Conservation (phyloP, 2,329 filamentous ascomycete species). For the Podosphaera fusca region DNA sequence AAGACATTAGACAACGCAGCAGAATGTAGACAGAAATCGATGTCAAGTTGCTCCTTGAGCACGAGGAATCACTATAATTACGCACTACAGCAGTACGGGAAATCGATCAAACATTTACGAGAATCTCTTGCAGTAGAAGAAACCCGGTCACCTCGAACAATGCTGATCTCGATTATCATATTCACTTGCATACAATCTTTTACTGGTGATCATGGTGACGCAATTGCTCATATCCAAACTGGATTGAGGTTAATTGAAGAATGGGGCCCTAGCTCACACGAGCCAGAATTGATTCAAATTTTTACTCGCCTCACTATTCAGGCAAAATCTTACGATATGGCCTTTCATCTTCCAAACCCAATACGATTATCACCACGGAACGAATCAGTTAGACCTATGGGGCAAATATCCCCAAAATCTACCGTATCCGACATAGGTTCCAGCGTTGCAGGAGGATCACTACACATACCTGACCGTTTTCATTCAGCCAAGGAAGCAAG, state of each 20-base stretch:
- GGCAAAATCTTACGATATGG: conserved; percentile 45
- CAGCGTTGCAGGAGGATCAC: conserved; percentile 6
- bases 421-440: conserved; percentile 16
- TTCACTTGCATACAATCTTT: conserved; percentile 48
- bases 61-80: conserved; percentile 32
- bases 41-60: conserved; percentile 16
- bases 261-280: conserved; percentile 23
- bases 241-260: conserved; percentile 31
- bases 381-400: background rate
- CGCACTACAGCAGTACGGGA: conserved; percentile 34
- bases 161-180: conserved; percentile 40
- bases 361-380: conserved; percentile 24
- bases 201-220: conserved; percentile 37
- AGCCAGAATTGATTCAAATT: conserved; percentile 33
- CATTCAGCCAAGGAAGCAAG: conserved; percentile 29
- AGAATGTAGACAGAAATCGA: conserved; percentile 22
- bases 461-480: conserved; percentile 18
- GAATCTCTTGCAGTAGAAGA: conserved; percentile 21
- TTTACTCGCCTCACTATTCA: conserved; percentile 40
- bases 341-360: conserved; percentile 40
- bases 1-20: conserved; percentile 38
- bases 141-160: conserved; percentile 24
- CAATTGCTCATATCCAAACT: conserved; percentile 36
- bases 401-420: conserved; percentile 6
- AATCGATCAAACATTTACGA: conserved; percentile 28